These are phyloP conservation scores for Pachysandra terminalis DNA, from an alignment of 164 flowering plant species.

Conservation along the genomic window DNA sequence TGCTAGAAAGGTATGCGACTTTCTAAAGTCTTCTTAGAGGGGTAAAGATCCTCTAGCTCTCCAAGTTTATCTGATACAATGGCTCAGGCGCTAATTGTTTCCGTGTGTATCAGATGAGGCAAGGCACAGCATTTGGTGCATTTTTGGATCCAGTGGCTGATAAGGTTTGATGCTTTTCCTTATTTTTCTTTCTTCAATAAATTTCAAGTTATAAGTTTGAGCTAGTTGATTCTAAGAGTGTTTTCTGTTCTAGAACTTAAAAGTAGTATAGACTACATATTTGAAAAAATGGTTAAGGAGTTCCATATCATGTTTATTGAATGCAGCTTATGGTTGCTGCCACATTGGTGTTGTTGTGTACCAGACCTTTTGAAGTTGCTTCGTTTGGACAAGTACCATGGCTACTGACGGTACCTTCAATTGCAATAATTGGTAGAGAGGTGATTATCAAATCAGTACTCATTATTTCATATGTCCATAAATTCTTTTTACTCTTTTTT, in stretches of 20 bases:
- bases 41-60: too few species aligned
- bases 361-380: constrained; percentile 57
- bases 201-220: not conserved
- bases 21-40: not conserved
- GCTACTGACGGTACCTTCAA: constrained; percentile 80
- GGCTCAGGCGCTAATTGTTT: constrained; percentile 9
- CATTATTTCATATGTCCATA: not conserved
- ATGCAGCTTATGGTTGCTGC: constrained; percentile 99
- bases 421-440: constrained; percentile 96
- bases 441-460: constrained; percentile 35
- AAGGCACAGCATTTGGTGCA: constrained; percentile 88
- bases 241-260: not conserved
- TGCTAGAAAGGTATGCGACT: constrained; percentile 71
- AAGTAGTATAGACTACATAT: not conserved
- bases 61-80: too few species aligned
- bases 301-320: not conserved
- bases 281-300: too few species aligned
- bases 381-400: constrained; percentile 66
- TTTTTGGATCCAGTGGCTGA: constrained; percentile 99
- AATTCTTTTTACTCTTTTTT: not conserved
- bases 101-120: constrained; percentile 62
- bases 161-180: constrained; percentile 48
- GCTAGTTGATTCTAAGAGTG: not conserved
- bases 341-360: constrained; percentile 80
- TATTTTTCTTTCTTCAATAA: not conserved